Evolutionary conservation across 2,329 filamentous ascomycete species (phyloP), one percentile per base, ranked within the genome.

Genomic region (Pseudocercospora macadamiae): DNA sequence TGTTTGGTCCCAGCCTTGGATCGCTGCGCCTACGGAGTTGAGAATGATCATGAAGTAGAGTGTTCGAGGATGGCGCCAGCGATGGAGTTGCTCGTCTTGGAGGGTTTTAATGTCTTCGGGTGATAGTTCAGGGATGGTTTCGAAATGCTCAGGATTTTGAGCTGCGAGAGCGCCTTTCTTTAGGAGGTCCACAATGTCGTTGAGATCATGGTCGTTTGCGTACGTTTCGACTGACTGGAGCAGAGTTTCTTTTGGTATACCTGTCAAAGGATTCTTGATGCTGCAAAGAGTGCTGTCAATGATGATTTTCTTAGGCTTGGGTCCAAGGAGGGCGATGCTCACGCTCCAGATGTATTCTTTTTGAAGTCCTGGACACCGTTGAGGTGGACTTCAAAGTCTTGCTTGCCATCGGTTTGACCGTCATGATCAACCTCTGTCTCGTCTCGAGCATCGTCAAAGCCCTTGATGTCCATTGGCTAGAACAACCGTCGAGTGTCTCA

Each of bases 101-200:
- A 83, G 65, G 0, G 69, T 65, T 10, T 71, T 68, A 37, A 73
- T 79, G 44, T 83, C 82, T 0, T 70, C 70, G 4, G 79, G 75
- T 8, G 71, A 70, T 9, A 83, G 67, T 16, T 82, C 79, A 0
- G 74, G 72, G 1, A 86, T 73, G 3, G 76, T 71, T 45, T 83
- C 78, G 36, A 79, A 82, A 1, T 72, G 72, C n/a, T 76, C 73
- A 0, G 83, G 82, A 21, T 79, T 73, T 54, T 83, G 81, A 7
- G 81, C 80, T 18, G 83, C 73, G 36, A 83, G 65, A 8, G 82
- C 82, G 7, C 80, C 80, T 62, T 82, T 82, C 26, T 77, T 76
- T 57, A 85, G 82, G 25, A 66, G 70, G 3, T 80, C 79, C 10
- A 82, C 68, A 16, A 82, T 21, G 85, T 63, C 0, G 73, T 32